A percentile compares a stretch with the other conserved stretches of the same genome.
phyloP scores from a whole-genome alignment of 441 rosid species.

The Jatropha multifida region DNA sequence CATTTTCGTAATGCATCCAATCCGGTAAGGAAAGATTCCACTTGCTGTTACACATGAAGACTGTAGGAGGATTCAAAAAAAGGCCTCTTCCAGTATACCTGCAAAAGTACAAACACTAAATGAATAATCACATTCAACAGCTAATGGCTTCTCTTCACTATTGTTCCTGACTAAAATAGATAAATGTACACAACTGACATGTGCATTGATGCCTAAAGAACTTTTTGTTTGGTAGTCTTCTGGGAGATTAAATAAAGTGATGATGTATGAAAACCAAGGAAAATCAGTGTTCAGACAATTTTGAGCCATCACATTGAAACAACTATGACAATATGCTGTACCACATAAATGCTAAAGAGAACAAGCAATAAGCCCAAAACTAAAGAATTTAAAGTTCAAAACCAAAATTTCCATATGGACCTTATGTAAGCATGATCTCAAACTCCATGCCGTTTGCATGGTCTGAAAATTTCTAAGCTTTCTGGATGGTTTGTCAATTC shows the following conservation, averaged over 20 bases:
- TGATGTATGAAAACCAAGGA: not conserved
- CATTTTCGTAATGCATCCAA: constrained; percentile 35
- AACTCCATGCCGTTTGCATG: not conserved
- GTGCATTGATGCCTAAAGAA: not conserved
- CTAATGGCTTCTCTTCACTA: not conserved
- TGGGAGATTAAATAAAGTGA: not conserved
- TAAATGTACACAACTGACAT: not conserved
- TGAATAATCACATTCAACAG: not conserved
- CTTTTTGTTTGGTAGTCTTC: not conserved
- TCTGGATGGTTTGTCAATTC: not conserved
- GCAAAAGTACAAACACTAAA: constrained; percentile 15
- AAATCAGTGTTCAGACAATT: not conserved
- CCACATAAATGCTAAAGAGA: not conserved
- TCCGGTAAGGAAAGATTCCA: constrained; percentile 79
- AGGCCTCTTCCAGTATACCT: constrained; percentile 95
- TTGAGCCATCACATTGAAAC: not conserved
- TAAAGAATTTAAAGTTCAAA: not conserved
- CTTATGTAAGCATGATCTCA: not conserved
- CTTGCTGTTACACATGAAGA: constrained; percentile 49
- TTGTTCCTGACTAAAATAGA: not conserved
- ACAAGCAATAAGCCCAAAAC: not conserved
- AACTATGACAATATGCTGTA: not conserved
- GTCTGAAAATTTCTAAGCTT: no score
- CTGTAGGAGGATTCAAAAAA: constrained; percentile 88
- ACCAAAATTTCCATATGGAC: not conserved